Percentiles rank a stretch among this genome's conserved stretches.
phyloP scores from a whole-genome alignment of 75 land plant genomes.

The Larix kaempferi region DNA sequence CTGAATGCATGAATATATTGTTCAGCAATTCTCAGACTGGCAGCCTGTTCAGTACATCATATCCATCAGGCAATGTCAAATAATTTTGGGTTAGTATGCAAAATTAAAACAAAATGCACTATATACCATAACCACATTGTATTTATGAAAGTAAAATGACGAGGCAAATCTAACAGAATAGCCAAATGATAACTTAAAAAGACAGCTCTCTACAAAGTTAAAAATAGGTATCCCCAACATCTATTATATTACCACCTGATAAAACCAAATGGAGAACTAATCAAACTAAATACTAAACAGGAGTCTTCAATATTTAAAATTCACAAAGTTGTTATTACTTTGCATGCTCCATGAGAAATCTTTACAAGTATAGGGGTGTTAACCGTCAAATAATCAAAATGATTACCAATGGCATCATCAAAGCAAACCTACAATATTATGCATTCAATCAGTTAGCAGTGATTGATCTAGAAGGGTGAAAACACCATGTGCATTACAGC shows the following conservation, averaged over 20 bases:
- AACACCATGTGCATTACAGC: too few species aligned
- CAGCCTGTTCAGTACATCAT: slow-evolving; percentile 53
- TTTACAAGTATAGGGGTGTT: too few species aligned
- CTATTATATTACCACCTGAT: slow-evolving; percentile 4
- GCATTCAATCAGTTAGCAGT: neutral
- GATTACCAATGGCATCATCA: too few species aligned
- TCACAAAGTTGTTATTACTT: neutral
- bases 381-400: too few species aligned
- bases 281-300: neutral
- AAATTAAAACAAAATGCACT: neutral
- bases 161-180: neutral
- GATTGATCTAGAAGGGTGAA: too few species aligned
- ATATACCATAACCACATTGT: neutral
- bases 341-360: neutral
- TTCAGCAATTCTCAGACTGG: slow-evolving; percentile 83
- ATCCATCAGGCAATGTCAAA: neutral
- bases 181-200: neutral
- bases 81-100: neutral
- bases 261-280: neutral
- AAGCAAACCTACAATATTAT: neutral
- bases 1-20: slow-evolving; percentile 84
- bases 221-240: neutral
- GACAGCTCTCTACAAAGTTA: neutral
- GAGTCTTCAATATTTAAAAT: neutral
- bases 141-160: neutral